phyloP scores from a whole-genome alignment of 441 rosid species.

The Eruca vesicaria region DNA sequence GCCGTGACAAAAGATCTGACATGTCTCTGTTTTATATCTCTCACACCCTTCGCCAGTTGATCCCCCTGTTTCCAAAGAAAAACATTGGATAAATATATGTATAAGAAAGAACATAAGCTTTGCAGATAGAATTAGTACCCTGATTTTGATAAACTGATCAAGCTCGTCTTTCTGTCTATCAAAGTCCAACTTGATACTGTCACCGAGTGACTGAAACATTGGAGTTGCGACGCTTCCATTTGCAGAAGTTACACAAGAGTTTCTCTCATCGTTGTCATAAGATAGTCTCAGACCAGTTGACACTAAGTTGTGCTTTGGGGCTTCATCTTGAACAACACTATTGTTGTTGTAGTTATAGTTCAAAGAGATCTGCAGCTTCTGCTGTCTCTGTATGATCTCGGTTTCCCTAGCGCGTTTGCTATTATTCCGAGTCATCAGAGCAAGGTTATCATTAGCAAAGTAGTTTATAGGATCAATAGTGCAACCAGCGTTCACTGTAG shows the following conservation, averaged over 20 bases:
- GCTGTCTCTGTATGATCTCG: slow-evolving; percentile 50
- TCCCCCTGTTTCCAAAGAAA: slow-evolving; percentile 50
- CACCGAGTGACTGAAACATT: slow-evolving; percentile 58
- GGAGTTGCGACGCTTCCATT: slow-evolving; percentile 65
- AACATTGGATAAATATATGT: background rate
- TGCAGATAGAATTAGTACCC: slow-evolving; percentile 41
- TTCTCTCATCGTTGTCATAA: slow-evolving; percentile 37
- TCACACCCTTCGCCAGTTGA: slow-evolving; percentile 57
- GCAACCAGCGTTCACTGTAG: slow-evolving; percentile 61
- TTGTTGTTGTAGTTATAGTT: slow-evolving; percentile 40
- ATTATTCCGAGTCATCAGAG: slow-evolving; percentile 45
- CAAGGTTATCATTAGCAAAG: slow-evolving; percentile 51
- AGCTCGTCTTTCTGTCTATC: slow-evolving; percentile 62
- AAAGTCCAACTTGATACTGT: slow-evolving; percentile 51
- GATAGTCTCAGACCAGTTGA: slow-evolving; percentile 74
- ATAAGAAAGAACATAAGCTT: background rate
- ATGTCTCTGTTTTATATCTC: slow-evolving; percentile 75
- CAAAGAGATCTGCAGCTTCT: slow-evolving; percentile 65
- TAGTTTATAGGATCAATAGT: slow-evolving; percentile 58
- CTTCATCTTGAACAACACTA: slow-evolving; percentile 47
- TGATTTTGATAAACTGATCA: slow-evolving; percentile 58
- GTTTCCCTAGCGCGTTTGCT: slow-evolving; percentile 55
- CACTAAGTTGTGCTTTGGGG: slow-evolving; percentile 47
- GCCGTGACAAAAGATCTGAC: slow-evolving; percentile 53
- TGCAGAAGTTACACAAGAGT: slow-evolving; percentile 74